A percentile compares a stretch with the other conserved stretches of the same genome.
Evolutionary conservation across 371 early-diverging fungal species (phyloP).

Genomic region (Apophysomyces elegans): DNA sequence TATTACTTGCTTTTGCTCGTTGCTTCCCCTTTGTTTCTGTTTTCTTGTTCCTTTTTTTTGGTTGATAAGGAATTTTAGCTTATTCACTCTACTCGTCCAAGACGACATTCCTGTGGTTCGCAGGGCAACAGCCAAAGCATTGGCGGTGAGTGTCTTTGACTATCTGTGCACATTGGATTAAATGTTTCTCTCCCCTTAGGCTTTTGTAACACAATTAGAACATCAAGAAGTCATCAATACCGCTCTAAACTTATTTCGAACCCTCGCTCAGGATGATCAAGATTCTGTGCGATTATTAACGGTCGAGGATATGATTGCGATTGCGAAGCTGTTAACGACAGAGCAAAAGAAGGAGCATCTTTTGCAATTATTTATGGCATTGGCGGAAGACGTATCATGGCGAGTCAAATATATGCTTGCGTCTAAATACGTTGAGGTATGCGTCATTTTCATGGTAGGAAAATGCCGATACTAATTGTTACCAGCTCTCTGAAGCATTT

Average conservation of each 20-base stretch:
- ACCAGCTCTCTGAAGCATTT: slow-evolving; percentile 75
- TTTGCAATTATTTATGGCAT: slow-evolving; percentile 67
- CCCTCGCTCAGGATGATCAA: slow-evolving; percentile 83
- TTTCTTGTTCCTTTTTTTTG: not conserved
- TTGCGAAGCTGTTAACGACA: slow-evolving; percentile 78
- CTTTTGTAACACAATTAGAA: slow-evolving; percentile 65
- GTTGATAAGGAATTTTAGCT: slow-evolving; percentile 28
- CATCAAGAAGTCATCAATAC: slow-evolving; percentile 75
- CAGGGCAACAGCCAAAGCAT: slow-evolving; percentile 86
- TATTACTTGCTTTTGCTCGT: no score
- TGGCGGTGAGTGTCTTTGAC: slow-evolving; percentile 58
- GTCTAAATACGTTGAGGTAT: slow-evolving; percentile 89
- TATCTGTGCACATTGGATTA: not conserved
- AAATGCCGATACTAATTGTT: not conserved
- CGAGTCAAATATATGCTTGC: slow-evolving; percentile 97
- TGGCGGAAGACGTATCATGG: slow-evolving; percentile 94
- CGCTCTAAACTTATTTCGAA: slow-evolving; percentile 78
- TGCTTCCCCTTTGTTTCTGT: not conserved
- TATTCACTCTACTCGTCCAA: slow-evolving; percentile 74
- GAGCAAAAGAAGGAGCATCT: slow-evolving; percentile 78
- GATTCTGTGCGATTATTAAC: slow-evolving; percentile 95
- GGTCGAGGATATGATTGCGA: slow-evolving; percentile 86
- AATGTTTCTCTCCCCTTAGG: slow-evolving; percentile 24
- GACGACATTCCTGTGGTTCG: slow-evolving; percentile 98
- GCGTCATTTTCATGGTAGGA: not conserved